These are phyloP conservation scores for Pyropia yezoensis DNA, from an alignment of 23 red algal genomes.

Conservation along the genomic window DNA sequence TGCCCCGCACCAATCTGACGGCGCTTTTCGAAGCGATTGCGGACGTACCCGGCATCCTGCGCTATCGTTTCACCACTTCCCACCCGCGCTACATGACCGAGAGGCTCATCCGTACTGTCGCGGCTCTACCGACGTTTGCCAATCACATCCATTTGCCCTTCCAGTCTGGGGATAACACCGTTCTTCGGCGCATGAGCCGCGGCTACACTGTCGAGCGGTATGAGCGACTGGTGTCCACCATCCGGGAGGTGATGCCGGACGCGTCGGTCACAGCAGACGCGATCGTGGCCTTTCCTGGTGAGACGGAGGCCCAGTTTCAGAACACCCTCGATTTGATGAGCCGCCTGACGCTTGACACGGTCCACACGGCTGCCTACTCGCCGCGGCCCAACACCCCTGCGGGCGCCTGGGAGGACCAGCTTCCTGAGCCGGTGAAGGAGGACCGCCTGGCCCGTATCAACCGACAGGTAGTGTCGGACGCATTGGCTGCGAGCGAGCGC, in stretches of 20 bases:
- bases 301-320: slow-evolving; percentile 89
- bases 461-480: slow-evolving; percentile 36
- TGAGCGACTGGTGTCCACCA: slow-evolving; percentile 42
- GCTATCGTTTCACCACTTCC: slow-evolving; percentile 78
- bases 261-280: slow-evolving; percentile 86
- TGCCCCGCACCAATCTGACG: slow-evolving; percentile 60
- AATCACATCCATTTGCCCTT: slow-evolving; percentile 87
- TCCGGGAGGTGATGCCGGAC: slow-evolving; percentile 81
- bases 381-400: slow-evolving; percentile 91
- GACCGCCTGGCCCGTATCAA: slow-evolving; percentile 65
- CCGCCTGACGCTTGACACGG: slow-evolving; percentile 63
- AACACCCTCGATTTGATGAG: slow-evolving; percentile 57
- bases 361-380: slow-evolving; percentile 94
- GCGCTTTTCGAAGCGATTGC: slow-evolving; percentile 56
- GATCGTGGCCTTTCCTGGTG: slow-evolving; percentile 90
- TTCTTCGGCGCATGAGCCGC: slow-evolving; percentile 75
- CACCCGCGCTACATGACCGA: slow-evolving; percentile 83
- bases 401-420: slow-evolving; percentile 55
- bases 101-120: slow-evolving; percentile 50
- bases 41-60: slow-evolving; percentile 77
- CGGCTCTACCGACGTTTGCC: slow-evolving; percentile 60
- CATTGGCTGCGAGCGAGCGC: slow-evolving; percentile 37
- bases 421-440: slow-evolving; percentile 66
- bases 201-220: slow-evolving; percentile 85
- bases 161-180: slow-evolving; percentile 67